Base-by-base conservation (phyloP, 805 yeast genomes). In the Starmerella bombicola region DNA sequence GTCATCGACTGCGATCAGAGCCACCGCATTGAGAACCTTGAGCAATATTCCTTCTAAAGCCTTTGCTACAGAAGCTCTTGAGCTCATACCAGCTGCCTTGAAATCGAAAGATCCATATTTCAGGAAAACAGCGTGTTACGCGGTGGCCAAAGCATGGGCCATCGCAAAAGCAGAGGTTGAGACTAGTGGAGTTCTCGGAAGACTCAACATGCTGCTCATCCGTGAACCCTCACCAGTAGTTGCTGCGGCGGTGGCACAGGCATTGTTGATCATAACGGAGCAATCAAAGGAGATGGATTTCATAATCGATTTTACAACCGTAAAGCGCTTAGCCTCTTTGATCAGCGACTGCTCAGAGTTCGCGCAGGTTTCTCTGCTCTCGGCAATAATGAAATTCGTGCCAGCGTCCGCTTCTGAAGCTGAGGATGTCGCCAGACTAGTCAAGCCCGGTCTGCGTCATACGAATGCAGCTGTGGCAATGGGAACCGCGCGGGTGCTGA, bases 401-500 rank as follows among this genome's bases (percentile, higher is more conserved):
- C 96, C 97, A 2, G 74, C 76, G 47, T 64, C 69, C 0, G 63
- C 73, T n/a, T 65, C 64, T 1, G 88, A 80, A 29, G 84, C 94
- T 0, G 60, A 72, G 32, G 65, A 66, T 3, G 54, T 86, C 52
- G 73, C 83, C 19, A 88, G 80, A 29, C 62, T 69, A 12, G 65
- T 74, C 3, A 57, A 79, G 5, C 85, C 95, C 0, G 73, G 77
- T 30, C 61, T 88, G 19, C 93, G 76, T 53, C 93, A 82, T 56
- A 78, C 76, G 15, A 85, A 82, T 58, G 66, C 93, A 0, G 70
- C 91, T 0, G 91, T 86, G 9, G 88, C 80, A 0, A 58, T 85
- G 43, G 85, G 82, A 51, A 68, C 93, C 0, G 64, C 82, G 40
- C 76, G 84, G 46, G 73, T 77, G 9, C 71, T 85, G 13, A 61